Evolutionary conservation across 768 basidiomycete genomes (phyloP), one percentile per base, ranked within the genome.

Genomic region (Phallus indusiatus): DNA sequence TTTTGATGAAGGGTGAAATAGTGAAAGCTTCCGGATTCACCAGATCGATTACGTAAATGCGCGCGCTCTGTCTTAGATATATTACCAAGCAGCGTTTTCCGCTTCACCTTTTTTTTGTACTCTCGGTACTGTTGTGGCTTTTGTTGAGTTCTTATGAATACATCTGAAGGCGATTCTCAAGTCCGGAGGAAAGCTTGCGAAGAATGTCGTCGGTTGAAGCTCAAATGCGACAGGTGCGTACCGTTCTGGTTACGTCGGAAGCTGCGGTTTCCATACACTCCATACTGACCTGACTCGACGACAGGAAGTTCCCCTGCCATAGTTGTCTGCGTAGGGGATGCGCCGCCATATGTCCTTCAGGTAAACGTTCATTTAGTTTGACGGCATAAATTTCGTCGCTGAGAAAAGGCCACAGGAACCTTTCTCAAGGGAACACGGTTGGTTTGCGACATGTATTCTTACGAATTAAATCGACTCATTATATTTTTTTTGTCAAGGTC

Each of bases 171-270:
- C 14, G 42, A 59, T 34, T 37, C 22, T 42, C 50, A 51, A 35
- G 28, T 52, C 48, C 50, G 57, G 52, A 50, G 57, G 35, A 59
- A 59, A 59, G 60, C 60, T 24, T 61, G 60, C 20, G 60, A 55
- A 28, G 60, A 61, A 51, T 61, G 60, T 46, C 60, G 60, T 46
- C 54, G 60, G 20, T 42, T 61, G 9, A 61, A 61, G 22, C 54
- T 61, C 7, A 61, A 61, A 42, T 61, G 60, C 47, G 60, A 61
- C 36, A 61, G 53, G 60, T 61, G 20, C 24, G 34, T 20, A 46
- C 34, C 14, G 21, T 49, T 16, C 7, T 28, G n/a, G 28, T 28
- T 28, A 28, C 28, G 28, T 7, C 28, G 28, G 28, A 28, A 28
- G 28, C 7, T 28, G 28, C 28, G 28, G 28, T 28, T 28, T 28